Evolutionary conservation across 179 eudicot genomes (phyloP), one percentile per base, ranked within the genome.

Genomic region (Actinidia chinensis): DNA sequence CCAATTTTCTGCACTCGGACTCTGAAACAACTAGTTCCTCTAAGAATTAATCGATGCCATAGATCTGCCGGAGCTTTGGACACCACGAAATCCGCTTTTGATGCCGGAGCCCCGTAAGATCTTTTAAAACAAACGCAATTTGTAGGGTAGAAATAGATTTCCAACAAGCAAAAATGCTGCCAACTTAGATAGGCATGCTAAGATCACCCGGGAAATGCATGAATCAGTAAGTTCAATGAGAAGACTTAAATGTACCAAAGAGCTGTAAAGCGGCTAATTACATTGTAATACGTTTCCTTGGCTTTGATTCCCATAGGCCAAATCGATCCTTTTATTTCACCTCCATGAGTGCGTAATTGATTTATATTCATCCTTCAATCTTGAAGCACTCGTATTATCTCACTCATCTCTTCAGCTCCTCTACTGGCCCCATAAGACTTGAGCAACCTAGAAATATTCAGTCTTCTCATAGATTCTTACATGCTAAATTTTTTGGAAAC

Each of bases 131-230:
- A n/a, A 3, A 60, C 12, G 66, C 22, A 60, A 36, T 60, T 60
- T 23, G 17, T 11, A 60, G 36, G 15, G 14, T 60, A 60, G 40
- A 23, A 60, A 60, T 63, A 8, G 42, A 63, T 63, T 63, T 63
- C 67, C 67, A 12, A 1, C 40, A 0, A 61, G 43, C 12, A 12
- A 5, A 63, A 63, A 4, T 28, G 8, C 18, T 25, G 43, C 18
- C n/a, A 63, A 63, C 43, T 63, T 63, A 42, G 67, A 63, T 36
- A 63, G n/a, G 67, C 18, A 11, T 28, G 28, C 67, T 10, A 63
- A 63, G 42, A 63, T 63, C 67, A n/a, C 67, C 36, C 10, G n/a
- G 65, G 65, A 60, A 60, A 60, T 60, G 65, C 33, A n/a, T n/a
- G n/a, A n/a, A n/a, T n/a, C n/a, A n/a, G n/a, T n/a, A n/a, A n/a